Conservation (phyloP, 2,329 filamentous ascomycete genomes). For the Pezicula neosporulosa region DNA sequence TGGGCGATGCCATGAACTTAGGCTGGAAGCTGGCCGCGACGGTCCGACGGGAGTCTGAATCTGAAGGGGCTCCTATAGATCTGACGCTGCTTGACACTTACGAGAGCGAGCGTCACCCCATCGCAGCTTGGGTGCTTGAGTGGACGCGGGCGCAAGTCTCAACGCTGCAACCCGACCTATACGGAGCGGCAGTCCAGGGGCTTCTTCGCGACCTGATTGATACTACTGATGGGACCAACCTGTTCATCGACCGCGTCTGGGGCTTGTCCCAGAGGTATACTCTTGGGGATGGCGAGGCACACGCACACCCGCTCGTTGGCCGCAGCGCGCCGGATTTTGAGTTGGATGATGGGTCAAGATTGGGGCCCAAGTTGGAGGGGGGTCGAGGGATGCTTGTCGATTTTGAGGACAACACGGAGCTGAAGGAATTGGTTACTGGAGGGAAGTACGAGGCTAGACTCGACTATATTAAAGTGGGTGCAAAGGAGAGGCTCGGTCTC, state of each 20-base stretch:
- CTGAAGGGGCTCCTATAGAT: slow-evolving; percentile 1
- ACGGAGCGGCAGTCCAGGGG: slow-evolving; percentile 23
- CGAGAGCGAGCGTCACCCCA: slow-evolving; percentile 30
- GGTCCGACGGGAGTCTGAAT: slow-evolving; percentile 13
- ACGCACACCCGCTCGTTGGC: slow-evolving; percentile 30
- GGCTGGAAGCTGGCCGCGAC: slow-evolving; percentile 37
- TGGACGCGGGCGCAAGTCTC: slow-evolving; percentile 35
- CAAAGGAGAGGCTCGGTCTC: not conserved
- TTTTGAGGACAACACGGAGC: not conserved
- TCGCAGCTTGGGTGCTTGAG: slow-evolving; percentile 30
- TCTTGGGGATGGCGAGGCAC: slow-evolving; percentile 13
- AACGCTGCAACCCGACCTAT: slow-evolving; percentile 26
- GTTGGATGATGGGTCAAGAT: not conserved
- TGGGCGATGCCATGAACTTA: slow-evolving; percentile 36
- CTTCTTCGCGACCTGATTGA: slow-evolving; percentile 25
- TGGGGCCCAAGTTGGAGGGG: not conserved
- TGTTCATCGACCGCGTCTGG: slow-evolving; percentile 30
- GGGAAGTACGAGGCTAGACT: not conserved
- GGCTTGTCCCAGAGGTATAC: slow-evolving; percentile 31
- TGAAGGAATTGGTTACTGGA: not conserved
- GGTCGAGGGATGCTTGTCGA: not conserved
- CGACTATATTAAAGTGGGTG: not conserved
- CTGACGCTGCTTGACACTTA: slow-evolving; percentile 31
- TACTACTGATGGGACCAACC: slow-evolving; percentile 27
- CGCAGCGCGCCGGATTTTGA: slow-evolving; percentile 25